Evolutionary conservation across 2,329 filamentous ascomycete species (phyloP), one percentile per base, ranked within the genome.

Genomic region (Grosmannia clavigera): DNA sequence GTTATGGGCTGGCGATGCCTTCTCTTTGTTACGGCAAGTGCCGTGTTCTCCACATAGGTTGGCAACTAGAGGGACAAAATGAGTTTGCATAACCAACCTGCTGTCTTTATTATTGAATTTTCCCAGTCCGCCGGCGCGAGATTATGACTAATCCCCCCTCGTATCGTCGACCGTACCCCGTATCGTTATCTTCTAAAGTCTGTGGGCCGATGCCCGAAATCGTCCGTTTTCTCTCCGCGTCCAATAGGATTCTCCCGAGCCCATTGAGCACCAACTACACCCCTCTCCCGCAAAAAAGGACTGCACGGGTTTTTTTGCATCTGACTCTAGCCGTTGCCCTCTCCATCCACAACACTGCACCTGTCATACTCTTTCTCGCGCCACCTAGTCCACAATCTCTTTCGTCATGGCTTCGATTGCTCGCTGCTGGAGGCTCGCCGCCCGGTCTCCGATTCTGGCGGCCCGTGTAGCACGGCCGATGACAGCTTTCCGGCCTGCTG

Each of bases 351-450:
- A 35, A 19, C 27, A 46, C 38, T 22, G 40, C 29, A 35, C n/a
- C 55, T 22, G 35, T 2, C 22, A 46, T 46, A 19, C 43, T 7
- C 43, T 22, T 19, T 19, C 50, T 22, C 53, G 53, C 22, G 43
- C 52, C 25, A 31, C 29, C 52, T 19, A 35, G 22, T 38, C n/a
- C 22, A 29, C 48, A 27, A 31, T 2, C 46, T 19, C 22, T 10
- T 33, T 61, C 69, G 73, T 69, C 72, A 84, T 84, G 81, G 81
- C 82, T 66, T 84, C 82, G 74, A 80, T 86, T 73, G 77, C 78
- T 69, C 77, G 81, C 67, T 78, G 77, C 70, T 70, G 82, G 64
- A 74, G 77, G 72, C 73, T 74, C 64, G 65, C 62, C 35, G 75
- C 75, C 63, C 75, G 79, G 64, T 77, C 79, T 63, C 72, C 75